These are phyloP conservation scores for Phanerochaete carnosa DNA, from an alignment of 768 basidiomycete genomes.

Conservation along the genomic window DNA sequence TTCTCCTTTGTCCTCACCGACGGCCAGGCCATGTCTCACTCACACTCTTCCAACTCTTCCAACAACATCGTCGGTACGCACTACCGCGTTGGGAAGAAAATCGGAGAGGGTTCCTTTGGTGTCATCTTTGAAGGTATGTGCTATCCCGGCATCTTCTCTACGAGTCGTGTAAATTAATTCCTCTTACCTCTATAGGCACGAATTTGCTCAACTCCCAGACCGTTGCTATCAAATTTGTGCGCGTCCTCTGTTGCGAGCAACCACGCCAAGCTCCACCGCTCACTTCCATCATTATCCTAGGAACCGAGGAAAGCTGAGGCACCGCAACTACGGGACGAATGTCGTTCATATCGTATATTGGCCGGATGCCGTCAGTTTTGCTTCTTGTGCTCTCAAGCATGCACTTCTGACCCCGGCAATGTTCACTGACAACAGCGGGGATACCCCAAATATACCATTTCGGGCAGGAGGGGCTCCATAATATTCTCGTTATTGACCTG, in stretches of 20 bases:
- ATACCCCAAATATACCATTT: slow-evolving; percentile 99
- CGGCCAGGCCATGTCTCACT: slow-evolving; percentile 32
- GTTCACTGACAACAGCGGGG: slow-evolving; percentile 56
- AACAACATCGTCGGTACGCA: slow-evolving; percentile 91
- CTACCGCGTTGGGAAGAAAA: slow-evolving; percentile 98
- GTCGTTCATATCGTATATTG: slow-evolving; percentile 91
- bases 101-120: slow-evolving; percentile 98
- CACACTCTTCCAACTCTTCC: slow-evolving; percentile 48
- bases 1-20: slow-evolving; percentile 9
- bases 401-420: slow-evolving; percentile 2
- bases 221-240: slow-evolving; percentile 99
- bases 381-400: background rate
- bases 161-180: background rate
- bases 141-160: background rate
- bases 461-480: slow-evolving; percentile 97
- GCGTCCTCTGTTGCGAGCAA: slow-evolving; percentile 32
- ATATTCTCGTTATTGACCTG: slow-evolving; percentile 97
- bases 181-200: slow-evolving; percentile 56
- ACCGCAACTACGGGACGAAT: slow-evolving; percentile 96
- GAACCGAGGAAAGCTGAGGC: slow-evolving; percentile 94
- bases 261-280: background rate
- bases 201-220: slow-evolving; percentile 98
- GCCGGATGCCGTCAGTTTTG: slow-evolving; percentile 71
- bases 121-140: slow-evolving; percentile 83
- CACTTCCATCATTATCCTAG: slow-evolving; percentile 34